Percentiles rank a stretch among this genome's conserved stretches.
Conservation (phyloP, 2,329 filamentous ascomycete genomes). For the Epichloe festucae region DNA sequence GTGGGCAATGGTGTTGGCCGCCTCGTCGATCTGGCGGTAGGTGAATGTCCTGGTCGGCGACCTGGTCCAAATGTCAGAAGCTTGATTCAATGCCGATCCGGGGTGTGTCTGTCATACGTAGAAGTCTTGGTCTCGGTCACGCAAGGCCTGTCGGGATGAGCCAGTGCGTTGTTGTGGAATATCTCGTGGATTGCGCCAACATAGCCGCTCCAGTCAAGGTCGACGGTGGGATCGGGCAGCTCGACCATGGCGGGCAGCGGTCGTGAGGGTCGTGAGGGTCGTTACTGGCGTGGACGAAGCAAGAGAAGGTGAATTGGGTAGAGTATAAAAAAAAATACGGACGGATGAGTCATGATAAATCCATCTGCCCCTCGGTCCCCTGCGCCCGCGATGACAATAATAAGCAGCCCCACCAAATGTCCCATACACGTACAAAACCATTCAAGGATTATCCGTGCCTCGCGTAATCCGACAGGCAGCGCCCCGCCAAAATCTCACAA, state of each 20-base stretch:
- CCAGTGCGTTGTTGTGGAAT: slow-evolving; percentile 52
- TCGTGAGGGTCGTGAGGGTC: too few species aligned
- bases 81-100: not conserved
- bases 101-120: slow-evolving; percentile 14
- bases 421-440: too few species aligned
- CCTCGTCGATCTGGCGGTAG: slow-evolving; percentile 77
- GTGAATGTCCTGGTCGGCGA: slow-evolving; percentile 54
- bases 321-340: too few species aligned
- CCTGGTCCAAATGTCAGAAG: not conserved
- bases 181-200: slow-evolving; percentile 54
- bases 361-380: too few species aligned
- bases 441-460: too few species aligned
- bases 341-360: too few species aligned
- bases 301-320: too few species aligned
- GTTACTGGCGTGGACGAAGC: too few species aligned
- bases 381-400: too few species aligned
- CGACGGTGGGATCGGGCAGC: slow-evolving; percentile 51
- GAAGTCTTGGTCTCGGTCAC: slow-evolving; percentile 32
- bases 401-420: too few species aligned
- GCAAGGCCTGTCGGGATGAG: slow-evolving; percentile 47
- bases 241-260: slow-evolving; percentile 1
- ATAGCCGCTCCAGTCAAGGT: slow-evolving; percentile 56
- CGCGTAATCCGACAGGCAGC: too few species aligned
- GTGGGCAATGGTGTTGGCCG: slow-evolving; percentile 68
- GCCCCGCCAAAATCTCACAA: too few species aligned